These are phyloP conservation scores for Vachellia collinsii DNA, from an alignment of 306 rosid species.

Conservation along the genomic window DNA sequence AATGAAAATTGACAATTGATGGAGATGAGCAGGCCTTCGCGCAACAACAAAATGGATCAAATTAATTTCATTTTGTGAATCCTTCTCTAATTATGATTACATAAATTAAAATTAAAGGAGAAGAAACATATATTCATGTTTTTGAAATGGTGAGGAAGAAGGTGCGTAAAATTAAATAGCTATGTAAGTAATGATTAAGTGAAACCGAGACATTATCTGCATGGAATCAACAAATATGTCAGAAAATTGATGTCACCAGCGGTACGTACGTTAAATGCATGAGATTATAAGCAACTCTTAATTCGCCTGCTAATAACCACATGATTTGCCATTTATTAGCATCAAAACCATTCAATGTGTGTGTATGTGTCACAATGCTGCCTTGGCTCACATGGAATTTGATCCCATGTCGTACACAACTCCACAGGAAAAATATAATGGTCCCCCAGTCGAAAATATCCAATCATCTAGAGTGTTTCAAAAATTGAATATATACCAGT, in stretches of 20 bases:
- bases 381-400: not conserved
- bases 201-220: not conserved
- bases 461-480: too few relatives aligned
- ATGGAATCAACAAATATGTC: not conserved
- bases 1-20: not conserved
- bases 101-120: too few relatives aligned
- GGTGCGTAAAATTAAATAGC: not conserved
- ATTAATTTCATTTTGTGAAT: too few relatives aligned
- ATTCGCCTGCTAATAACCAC: slow-evolving; percentile 12
- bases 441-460: slow-evolving; percentile 34
- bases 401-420: slow-evolving; percentile 17
- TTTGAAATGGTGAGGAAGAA: too few relatives aligned
- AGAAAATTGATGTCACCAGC: not conserved
- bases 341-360: not conserved
- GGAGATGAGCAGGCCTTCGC: too few relatives aligned
- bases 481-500: too few relatives aligned
- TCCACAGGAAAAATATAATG: slow-evolving; percentile 24
- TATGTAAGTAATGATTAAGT: not conserved
- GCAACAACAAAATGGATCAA: not conserved
- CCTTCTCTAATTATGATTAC: too few relatives aligned
- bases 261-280: slow-evolving; percentile 2
- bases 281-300: not conserved
- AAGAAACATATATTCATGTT: too few relatives aligned
- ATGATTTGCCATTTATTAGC: slow-evolving; percentile 12
- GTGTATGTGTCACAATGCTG: slow-evolving; percentile 8